Evolutionary conservation across 2,329 filamentous ascomycete species (phyloP).

Genomic region (Colletotrichum sp.): DNA sequence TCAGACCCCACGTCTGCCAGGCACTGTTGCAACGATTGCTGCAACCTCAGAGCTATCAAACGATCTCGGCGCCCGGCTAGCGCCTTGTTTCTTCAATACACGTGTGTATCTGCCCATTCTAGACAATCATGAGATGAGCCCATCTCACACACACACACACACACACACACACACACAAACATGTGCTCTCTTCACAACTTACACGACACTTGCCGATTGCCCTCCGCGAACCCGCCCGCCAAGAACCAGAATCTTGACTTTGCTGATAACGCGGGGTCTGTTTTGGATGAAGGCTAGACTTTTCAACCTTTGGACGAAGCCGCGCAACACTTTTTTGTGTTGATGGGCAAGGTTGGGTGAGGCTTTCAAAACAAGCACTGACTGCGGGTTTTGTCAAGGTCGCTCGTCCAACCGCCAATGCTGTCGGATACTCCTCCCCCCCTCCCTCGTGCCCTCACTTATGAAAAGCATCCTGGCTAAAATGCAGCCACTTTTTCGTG

Average conservation of each 20-base stretch:
- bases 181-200: neutral
- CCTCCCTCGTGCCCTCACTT: neutral
- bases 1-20: neutral
- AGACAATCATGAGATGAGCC: neutral
- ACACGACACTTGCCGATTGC: neutral
- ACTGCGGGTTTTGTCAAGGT: neutral
- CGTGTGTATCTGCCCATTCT: neutral
- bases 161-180: neutral
- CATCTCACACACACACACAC: neutral
- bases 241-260: neutral
- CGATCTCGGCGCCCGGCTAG: conserved; percentile 6
- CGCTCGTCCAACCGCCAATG: neutral
- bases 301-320: conserved; percentile 1
- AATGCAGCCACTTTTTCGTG: neutral
- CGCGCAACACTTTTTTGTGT: neutral
- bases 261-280: conserved; percentile 18
- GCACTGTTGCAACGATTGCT: conserved; percentile 1
- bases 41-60: neutral
- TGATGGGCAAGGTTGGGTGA: neutral
- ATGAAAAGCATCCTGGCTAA: neutral
- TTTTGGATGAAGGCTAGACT: conserved; percentile 14
- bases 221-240: neutral
- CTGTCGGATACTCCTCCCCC: neutral
- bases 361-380: neutral
- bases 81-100: neutral